Evolutionary conservation across 2,329 filamentous ascomycete species (phyloP).

Genomic region (Fusarium odoratissimum): DNA sequence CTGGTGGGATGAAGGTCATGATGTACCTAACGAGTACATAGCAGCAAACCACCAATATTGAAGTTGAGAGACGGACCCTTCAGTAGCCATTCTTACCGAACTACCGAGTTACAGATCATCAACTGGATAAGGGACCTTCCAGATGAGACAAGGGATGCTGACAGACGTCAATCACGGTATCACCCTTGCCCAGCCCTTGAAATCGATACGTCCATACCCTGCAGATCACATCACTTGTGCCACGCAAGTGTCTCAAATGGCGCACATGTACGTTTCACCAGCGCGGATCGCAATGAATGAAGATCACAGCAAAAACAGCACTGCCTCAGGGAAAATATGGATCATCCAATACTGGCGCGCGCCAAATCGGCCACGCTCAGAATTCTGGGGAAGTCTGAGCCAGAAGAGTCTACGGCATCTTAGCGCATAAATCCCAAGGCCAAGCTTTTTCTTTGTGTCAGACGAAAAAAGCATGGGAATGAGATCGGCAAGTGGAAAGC

Average conservation of each 20-base stretch:
- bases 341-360: constrained; percentile 23
- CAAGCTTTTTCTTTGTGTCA: constrained; percentile 32
- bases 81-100: neutral
- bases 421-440: constrained; percentile 17
- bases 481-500: constrained; percentile 30
- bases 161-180: neutral
- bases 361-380: constrained; percentile 11
- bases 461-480: constrained; percentile 27
- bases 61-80: neutral
- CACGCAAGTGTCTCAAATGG: constrained; percentile 38
- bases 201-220: constrained; percentile 12
- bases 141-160: constrained; percentile 21
- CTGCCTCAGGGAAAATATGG: constrained; percentile 19
- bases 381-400: constrained; percentile 29
- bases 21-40: neutral
- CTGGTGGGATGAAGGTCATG: neutral
- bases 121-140: constrained; percentile 2
- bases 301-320: constrained; percentile 7
- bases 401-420: neutral
- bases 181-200: constrained; percentile 16
- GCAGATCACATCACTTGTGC: constrained; percentile 23
- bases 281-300: constrained; percentile 34
- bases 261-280: constrained; percentile 31
- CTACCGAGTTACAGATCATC: neutral
- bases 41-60: neutral